Evolutionary conservation across 2,329 filamentous ascomycete genomes (phyloP).

Genomic region (Fusarium brevicatenulatum): DNA sequence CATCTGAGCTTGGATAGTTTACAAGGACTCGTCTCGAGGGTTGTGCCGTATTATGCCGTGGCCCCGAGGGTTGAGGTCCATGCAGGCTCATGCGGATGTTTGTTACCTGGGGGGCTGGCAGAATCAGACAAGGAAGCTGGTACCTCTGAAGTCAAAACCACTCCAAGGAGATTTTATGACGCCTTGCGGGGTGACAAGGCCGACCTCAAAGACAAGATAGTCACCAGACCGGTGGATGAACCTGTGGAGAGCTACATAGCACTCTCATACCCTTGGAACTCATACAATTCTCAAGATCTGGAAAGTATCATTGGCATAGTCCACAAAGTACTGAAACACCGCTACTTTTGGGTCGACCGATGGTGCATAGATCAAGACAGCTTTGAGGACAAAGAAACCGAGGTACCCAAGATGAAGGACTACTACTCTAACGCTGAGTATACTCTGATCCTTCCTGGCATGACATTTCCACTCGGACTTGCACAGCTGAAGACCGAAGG

Average conservation of each 20-base stretch:
- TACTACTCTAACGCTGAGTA: not conserved
- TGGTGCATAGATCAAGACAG: not conserved
- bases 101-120: not conserved
- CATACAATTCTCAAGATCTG: not conserved
- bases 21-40: not conserved
- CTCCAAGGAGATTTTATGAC: not conserved
- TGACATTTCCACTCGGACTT: not conserved
- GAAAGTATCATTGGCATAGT: not conserved
- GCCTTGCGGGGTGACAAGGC: not conserved
- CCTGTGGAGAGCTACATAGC: not conserved
- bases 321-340: rapidly evolving
- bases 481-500: not conserved
- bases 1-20: not conserved
- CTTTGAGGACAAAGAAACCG: not conserved
- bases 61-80: not conserved
- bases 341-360: not conserved
- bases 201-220: not conserved
- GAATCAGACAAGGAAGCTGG: not conserved
- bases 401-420: not conserved
- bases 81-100: not conserved
- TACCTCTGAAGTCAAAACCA: no score
- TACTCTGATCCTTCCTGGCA: not conserved
- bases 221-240: not conserved
- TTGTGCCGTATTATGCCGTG: not conserved
- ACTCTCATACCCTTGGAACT: not conserved